phyloP scores from a whole-genome alignment of 2,329 filamentous ascomycete genomes.

The Aspergillus sp. region DNA sequence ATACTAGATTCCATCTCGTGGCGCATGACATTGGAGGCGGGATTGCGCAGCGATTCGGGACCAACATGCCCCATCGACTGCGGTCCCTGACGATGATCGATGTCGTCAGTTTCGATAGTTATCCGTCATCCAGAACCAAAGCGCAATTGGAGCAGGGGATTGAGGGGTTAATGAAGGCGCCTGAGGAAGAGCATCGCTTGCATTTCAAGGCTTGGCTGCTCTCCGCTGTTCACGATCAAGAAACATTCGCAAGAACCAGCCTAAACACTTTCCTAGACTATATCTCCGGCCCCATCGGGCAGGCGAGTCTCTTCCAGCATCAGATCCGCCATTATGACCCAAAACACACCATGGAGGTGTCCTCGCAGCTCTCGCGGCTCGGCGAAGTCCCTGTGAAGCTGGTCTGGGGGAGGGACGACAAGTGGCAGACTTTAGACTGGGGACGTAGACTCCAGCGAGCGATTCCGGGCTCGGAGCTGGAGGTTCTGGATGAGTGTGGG shows the following conservation, averaged over 20 bases:
- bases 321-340: conserved; percentile 35
- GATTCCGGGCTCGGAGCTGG: conserved; percentile 30
- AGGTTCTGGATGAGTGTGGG: conserved; percentile 26
- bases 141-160: conserved; percentile 32
- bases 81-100: conserved; percentile 32
- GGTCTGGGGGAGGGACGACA: conserved; percentile 34
- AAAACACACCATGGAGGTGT: conserved; percentile 35
- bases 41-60: conserved; percentile 28
- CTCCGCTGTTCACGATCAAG: conserved; percentile 9
- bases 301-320: conserved; percentile 34
- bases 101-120: conserved; percentile 35
- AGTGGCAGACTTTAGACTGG: conserved; percentile 34
- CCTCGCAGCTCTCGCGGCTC: conserved; percentile 22
- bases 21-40: conserved; percentile 35
- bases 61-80: conserved; percentile 22
- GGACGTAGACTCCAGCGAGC: conserved; percentile 28
- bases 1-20: conserved; percentile 22
- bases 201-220: conserved; percentile 25
- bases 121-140: conserved; percentile 32
- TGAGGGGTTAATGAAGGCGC: conserved; percentile 24
- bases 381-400: conserved; percentile 25
- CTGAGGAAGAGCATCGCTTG: conserved; percentile 18
- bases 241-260: conserved; percentile 17
- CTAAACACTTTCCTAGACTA: conserved; percentile 29
- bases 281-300: conserved; percentile 34